phyloP scores from a whole-genome alignment of 1,284 basidiomycete genomes.

The Anthracocystis panici-leucophaei region DNA sequence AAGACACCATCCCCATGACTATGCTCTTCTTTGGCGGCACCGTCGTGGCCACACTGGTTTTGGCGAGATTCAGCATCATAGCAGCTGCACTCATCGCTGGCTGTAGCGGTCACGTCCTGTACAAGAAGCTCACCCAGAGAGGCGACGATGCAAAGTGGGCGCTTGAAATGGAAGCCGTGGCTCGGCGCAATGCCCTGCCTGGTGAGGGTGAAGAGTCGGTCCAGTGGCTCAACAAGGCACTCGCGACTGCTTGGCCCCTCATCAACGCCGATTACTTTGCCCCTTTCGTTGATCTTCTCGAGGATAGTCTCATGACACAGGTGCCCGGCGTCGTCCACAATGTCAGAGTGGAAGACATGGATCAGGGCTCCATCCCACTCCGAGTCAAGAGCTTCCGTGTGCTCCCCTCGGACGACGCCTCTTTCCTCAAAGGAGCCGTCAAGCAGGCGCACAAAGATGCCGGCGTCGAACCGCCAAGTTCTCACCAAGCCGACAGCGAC shows the following conservation, averaged over 20 bases:
- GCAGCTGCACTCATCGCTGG: constrained; percentile 29
- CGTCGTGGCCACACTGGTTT: constrained; percentile 31
- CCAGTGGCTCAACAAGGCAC: constrained; percentile 63
- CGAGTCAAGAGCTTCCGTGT: constrained; percentile 56
- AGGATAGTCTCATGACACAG: constrained; percentile 66
- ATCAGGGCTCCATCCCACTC: constrained; percentile 61
- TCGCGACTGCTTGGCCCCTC: constrained; percentile 61
- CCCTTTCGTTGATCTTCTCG: constrained; percentile 64
- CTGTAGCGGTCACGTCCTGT: constrained; percentile 45
- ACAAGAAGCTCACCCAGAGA: constrained; percentile 34
- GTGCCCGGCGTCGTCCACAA: constrained; percentile 64
- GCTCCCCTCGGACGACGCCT: constrained; percentile 38
- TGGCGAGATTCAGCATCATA: constrained; percentile 39
- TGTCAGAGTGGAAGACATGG: constrained; percentile 64
- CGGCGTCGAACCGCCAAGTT: constrained; percentile 11
- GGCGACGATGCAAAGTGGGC: constrained; percentile 49
- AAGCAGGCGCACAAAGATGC: constrained; percentile 36
- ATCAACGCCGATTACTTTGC: constrained; percentile 64
- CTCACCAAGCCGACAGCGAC: constrained; percentile 10
- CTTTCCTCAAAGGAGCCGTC: constrained; percentile 50
- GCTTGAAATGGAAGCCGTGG: constrained; percentile 39
- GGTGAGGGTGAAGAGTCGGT: constrained; percentile 53
- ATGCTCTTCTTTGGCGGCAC: constrained; percentile 55
- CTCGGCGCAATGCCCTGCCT: constrained; percentile 17
- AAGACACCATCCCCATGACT: constrained; percentile 48